These are phyloP conservation scores for Schizothecium vesticola DNA, from an alignment of 495 filamentous ascomycete genomes.

Conservation along the genomic window DNA sequence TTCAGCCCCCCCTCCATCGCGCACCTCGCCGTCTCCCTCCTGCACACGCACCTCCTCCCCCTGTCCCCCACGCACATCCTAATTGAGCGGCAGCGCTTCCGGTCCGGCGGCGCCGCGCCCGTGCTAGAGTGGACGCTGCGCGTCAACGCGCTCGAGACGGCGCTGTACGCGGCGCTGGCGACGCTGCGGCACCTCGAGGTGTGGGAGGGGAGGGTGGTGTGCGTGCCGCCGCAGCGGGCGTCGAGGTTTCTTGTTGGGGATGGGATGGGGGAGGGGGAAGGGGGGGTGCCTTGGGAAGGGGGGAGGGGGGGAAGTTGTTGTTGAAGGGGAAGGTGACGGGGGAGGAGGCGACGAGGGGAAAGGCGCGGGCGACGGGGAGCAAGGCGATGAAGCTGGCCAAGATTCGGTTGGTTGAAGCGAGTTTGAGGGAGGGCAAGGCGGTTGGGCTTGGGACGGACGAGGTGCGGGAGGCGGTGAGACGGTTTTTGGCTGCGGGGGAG, in stretches of 20 bases:
- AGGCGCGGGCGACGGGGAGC: slow-evolving; percentile 40
- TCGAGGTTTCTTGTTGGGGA: slow-evolving; percentile 31
- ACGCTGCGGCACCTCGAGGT: slow-evolving; percentile 45
- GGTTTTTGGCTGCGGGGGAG: slow-evolving; percentile 46
- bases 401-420: slow-evolving; percentile 56
- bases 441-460: slow-evolving; percentile 35
- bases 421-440: slow-evolving; percentile 40
- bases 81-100: slow-evolving; percentile 87
- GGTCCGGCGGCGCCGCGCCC: slow-evolving; percentile 55
- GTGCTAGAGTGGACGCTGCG: slow-evolving; percentile 87
- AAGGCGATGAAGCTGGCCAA: slow-evolving; percentile 43
- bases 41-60: slow-evolving; percentile 48
- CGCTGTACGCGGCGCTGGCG: slow-evolving; percentile 73
- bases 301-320: neutral
- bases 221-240: slow-evolving; percentile 39
- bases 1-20: slow-evolving; percentile 58
- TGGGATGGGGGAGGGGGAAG: neutral
- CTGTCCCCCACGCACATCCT: slow-evolving; percentile 64
- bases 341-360: slow-evolving; percentile 13
- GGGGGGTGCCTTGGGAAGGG: neutral
- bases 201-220: slow-evolving; percentile 33
- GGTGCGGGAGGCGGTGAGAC: slow-evolving; percentile 32
- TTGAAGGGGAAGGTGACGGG: slow-evolving; percentile 19
- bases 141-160: slow-evolving; percentile 85
- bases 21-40: slow-evolving; percentile 54